Conservation (phyloP, 176 grass and related monocot species). For the Oropetium thomaeum region DNA sequence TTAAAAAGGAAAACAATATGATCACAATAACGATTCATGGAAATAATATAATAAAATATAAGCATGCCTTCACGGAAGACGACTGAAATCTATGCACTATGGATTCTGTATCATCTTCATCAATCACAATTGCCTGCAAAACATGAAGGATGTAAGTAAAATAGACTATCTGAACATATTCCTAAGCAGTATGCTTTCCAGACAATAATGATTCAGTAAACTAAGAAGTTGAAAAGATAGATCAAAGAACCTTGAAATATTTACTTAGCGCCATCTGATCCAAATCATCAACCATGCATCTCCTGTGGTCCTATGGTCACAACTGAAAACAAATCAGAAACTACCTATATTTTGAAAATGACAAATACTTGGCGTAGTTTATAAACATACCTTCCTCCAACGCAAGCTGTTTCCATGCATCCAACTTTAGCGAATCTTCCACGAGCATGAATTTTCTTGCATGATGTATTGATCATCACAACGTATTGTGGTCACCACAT, state of each 20-base stretch:
- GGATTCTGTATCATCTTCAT: conserved; percentile 95
- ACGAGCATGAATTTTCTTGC: no score
- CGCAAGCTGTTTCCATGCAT: conserved; percentile 97
- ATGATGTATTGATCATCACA: no score
- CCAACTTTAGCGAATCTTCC: conserved; percentile 66
- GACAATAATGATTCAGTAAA: conserved; percentile 18
- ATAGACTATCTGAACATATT: not conserved
- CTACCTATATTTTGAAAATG: not conserved
- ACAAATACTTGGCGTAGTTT: not conserved
- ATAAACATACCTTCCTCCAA: conserved; percentile 70
- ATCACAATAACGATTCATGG: no score
- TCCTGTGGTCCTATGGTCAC: conserved; percentile 24
- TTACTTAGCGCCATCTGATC: conserved; percentile 69
- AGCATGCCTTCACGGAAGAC: conserved; percentile 76
- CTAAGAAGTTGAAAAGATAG: not conserved
- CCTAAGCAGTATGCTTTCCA: conserved; percentile 3
- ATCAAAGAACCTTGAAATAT: conserved; percentile 76
- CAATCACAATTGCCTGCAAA: conserved; percentile 83
- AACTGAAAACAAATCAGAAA: not conserved
- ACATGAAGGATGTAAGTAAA: conserved; percentile 6
- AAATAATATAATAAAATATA: no score
- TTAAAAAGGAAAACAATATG: no score
- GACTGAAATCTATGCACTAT: conserved; percentile 96
- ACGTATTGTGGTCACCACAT: no score
- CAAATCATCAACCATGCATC: conserved; percentile 77